These are phyloP conservation scores for Fomitopsis palustris DNA, from an alignment of 1,284 basidiomycete species.

Conservation along the genomic window DNA sequence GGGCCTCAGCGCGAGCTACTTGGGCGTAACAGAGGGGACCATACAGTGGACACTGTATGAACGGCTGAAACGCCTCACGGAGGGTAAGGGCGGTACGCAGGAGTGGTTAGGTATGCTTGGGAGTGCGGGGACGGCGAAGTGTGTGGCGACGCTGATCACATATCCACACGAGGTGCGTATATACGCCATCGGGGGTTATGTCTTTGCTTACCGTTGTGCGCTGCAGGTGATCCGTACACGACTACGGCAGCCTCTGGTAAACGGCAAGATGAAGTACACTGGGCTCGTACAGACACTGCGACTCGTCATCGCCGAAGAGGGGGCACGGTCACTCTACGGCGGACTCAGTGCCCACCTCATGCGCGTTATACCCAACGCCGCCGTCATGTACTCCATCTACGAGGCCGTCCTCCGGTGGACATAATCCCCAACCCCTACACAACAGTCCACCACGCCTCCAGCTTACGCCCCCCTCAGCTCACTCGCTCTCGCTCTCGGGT, in stretches of 20 bases:
- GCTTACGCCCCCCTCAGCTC: neutral
- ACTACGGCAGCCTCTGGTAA: slow-evolving; percentile 78
- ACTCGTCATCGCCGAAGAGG: slow-evolving; percentile 89
- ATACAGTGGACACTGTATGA: slow-evolving; percentile 99
- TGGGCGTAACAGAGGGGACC: slow-evolving; percentile 95
- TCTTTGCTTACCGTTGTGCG: neutral
- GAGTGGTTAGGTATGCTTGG: slow-evolving; percentile 84
- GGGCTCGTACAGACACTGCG: slow-evolving; percentile 85
- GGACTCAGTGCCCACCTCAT: slow-evolving; percentile 94
- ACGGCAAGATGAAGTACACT: slow-evolving; percentile 81
- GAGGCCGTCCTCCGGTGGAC: slow-evolving; percentile 70
- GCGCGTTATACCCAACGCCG: slow-evolving; percentile 96
- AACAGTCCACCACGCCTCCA: neutral
- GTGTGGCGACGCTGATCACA: slow-evolving; percentile 89
- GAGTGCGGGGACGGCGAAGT: slow-evolving; percentile 92
- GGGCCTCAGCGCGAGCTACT: slow-evolving; percentile 90
- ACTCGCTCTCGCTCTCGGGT: neutral
- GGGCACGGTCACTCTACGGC: slow-evolving; percentile 82
- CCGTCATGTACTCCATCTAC: slow-evolving; percentile 92
- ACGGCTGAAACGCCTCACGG: slow-evolving; percentile 65
- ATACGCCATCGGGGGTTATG: neutral
- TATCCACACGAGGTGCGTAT: slow-evolving; percentile 90
- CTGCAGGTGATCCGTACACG: slow-evolving; percentile 86
- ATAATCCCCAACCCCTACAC: slow-evolving; percentile 4
- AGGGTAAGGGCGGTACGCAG: slow-evolving; percentile 50